A percentile compares a stretch with the other conserved stretches of the same genome.
phyloP scores from a whole-genome alignment of 805 yeast genomes.

The Myxozyma geophila region DNA sequence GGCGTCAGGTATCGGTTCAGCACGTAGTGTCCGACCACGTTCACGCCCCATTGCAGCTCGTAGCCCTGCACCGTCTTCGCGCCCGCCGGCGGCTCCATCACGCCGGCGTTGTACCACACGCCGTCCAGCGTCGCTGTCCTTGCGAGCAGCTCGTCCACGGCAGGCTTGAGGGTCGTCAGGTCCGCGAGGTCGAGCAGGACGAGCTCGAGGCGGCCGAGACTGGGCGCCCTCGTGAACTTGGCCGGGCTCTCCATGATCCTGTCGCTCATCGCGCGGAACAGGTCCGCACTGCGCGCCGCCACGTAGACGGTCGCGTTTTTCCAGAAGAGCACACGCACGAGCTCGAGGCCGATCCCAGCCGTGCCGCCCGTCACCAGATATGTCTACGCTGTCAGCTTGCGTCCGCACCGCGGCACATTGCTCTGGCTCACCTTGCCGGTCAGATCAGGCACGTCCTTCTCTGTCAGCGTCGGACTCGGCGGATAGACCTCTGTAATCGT shows the following conservation, averaged over 20 bases:
- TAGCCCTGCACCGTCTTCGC: slow-evolving; percentile 48
- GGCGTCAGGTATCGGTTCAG: slow-evolving; percentile 50
- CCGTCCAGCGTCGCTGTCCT: slow-evolving; percentile 45
- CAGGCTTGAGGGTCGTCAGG: slow-evolving; percentile 50
- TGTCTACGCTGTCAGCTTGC: slow-evolving; percentile 2
- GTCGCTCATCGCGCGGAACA: slow-evolving; percentile 21
- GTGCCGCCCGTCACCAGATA: slow-evolving; percentile 35
- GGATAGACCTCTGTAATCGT: slow-evolving; percentile 32
- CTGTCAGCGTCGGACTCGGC: slow-evolving; percentile 30
- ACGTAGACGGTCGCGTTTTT: slow-evolving; percentile 34
- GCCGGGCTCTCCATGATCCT: slow-evolving; percentile 26
- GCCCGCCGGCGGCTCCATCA: slow-evolving; percentile 49
- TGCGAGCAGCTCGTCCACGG: slow-evolving; percentile 42
- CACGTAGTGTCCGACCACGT: slow-evolving; percentile 54
- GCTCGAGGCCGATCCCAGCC: slow-evolving; percentile 35
- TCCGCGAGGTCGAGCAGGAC: slow-evolving; percentile 43
- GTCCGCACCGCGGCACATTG: no score
- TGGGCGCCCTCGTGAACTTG: slow-evolving; percentile 19
- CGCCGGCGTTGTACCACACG: slow-evolving; percentile 53
- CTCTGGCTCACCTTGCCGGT: slow-evolving; percentile 21
- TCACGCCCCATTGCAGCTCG: slow-evolving; percentile 55
- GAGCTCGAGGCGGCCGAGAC: slow-evolving; percentile 25
- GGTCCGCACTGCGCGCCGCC: slow-evolving; percentile 23
- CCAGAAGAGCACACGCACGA: slow-evolving; percentile 30
- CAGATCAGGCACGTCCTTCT: slow-evolving; percentile 29